Evolutionary conservation across 75 land plant genomes (phyloP).

Genomic region (Pinus albicaulis): DNA sequence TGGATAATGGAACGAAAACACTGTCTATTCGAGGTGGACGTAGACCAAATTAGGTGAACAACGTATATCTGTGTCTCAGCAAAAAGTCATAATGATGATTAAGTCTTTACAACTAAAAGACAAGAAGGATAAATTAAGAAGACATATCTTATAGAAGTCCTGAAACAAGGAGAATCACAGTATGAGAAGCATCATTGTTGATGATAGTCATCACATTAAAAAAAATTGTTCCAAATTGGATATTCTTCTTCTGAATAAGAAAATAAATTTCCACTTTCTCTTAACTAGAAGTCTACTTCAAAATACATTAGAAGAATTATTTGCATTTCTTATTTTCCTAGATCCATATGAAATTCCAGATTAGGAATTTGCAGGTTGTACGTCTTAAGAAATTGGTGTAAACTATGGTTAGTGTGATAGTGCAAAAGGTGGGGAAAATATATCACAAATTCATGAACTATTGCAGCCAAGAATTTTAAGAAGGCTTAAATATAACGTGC

Average conservation of each 20-base stretch:
- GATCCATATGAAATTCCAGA: conserved; percentile 35
- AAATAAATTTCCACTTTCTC: conserved; percentile 30
- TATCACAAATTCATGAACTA: conserved; percentile 33
- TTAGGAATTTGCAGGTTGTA: conserved; percentile 23
- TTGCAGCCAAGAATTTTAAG: conserved; percentile 38
- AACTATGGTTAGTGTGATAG: conserved; percentile 10
- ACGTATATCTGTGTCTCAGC: too few relatives aligned
- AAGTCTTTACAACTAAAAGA: too few relatives aligned
- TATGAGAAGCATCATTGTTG: too few relatives aligned
- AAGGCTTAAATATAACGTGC: conserved; percentile 30
- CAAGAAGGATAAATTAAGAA: too few relatives aligned
- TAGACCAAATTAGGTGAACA: too few relatives aligned
- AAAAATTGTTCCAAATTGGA: conserved; percentile 29
- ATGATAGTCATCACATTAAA: conserved; percentile 40
- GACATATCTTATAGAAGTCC: too few relatives aligned
- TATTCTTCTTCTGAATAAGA: conserved; percentile 19
- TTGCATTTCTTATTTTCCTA: conserved; percentile 32
- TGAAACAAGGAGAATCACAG: too few relatives aligned
- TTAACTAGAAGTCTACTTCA: conserved; percentile 39
- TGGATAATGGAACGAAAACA: too few relatives aligned
- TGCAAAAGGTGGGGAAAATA: conserved; percentile 6
- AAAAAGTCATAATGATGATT: too few relatives aligned
- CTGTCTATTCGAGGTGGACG: too few relatives aligned
- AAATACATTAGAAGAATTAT: conserved; percentile 35
- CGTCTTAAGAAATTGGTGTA: conserved; percentile 23